phyloP scores from a whole-genome alignment of 2,329 filamentous ascomycete species.

The Neophaeococcomyces aloes region DNA sequence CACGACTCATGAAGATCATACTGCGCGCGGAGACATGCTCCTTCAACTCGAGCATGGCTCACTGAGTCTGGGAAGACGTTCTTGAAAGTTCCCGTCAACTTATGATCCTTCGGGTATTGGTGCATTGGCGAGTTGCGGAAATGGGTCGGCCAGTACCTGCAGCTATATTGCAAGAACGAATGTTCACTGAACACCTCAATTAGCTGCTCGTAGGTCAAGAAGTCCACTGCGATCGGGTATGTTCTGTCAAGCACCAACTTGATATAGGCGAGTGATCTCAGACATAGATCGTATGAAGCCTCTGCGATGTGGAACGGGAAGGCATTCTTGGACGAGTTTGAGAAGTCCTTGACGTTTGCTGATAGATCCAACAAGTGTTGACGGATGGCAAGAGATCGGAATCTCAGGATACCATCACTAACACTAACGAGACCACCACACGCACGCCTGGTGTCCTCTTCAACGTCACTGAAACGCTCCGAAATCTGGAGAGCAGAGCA shows the following conservation, averaged over 20 bases:
- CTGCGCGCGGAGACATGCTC: conserved; percentile 40
- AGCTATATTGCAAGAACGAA: conserved; percentile 36
- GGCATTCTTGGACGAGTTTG: conserved; percentile 28
- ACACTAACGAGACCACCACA: conserved; percentile 19
- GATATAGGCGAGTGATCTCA: conserved; percentile 33
- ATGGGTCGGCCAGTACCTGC: conserved; percentile 40
- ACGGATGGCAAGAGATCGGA: conserved; percentile 32
- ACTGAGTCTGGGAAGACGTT: conserved; percentile 39
- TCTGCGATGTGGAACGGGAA: conserved; percentile 32
- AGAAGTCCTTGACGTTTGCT: conserved; percentile 14
- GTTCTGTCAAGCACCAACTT: conserved; percentile 33
- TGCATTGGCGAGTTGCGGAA: conserved; percentile 38
- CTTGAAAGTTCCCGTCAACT: conserved; percentile 36
- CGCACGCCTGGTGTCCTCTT: background rate
- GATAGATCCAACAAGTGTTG: conserved; percentile 26
- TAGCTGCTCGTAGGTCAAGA: conserved; percentile 29
- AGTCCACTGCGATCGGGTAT: conserved; percentile 35
- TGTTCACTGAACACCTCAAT: conserved; percentile 36
- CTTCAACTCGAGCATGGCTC: conserved; percentile 40
- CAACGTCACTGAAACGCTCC: conserved; percentile 21
- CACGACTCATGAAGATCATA: conserved; percentile 36
- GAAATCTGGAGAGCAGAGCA: conserved; percentile 30
- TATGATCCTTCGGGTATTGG: conserved; percentile 32
- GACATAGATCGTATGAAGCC: conserved; percentile 36
- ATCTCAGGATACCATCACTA: conserved; percentile 27